A percentile compares a stretch with the other conserved stretches of the same genome.
Evolutionary conservation across 73 alveolate species (phyloP).

Genomic region (Diophrys sp.): DNA sequence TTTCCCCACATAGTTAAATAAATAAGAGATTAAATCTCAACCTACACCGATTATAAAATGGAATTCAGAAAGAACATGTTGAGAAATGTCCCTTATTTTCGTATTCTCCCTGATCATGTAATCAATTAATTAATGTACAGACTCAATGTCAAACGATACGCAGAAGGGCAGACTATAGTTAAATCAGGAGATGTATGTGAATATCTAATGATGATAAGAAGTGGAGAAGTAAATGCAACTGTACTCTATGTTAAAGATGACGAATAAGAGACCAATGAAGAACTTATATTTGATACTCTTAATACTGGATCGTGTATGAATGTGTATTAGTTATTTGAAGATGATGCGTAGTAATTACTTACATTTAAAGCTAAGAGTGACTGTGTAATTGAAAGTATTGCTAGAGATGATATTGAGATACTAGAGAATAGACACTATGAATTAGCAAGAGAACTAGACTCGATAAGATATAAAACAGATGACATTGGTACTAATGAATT

Average conservation of each 20-base stretch:
- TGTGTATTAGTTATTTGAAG: conserved; percentile 45
- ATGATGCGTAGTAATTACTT: conserved; percentile 42
- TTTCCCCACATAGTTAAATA: conserved; percentile 44
- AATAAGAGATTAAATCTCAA: conserved; percentile 22
- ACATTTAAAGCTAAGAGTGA: conserved; percentile 51
- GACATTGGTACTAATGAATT: conserved; percentile 54
- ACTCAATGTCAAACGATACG: conserved; percentile 45
- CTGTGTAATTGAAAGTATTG: conserved; percentile 45
- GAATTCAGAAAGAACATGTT: conserved; percentile 43
- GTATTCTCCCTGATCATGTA: conserved; percentile 31
- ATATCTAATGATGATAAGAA: conserved; percentile 26
- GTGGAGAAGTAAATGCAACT: conserved; percentile 35
- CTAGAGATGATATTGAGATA: conserved; percentile 37
- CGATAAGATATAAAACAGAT: conserved; percentile 32
- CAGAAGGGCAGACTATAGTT: conserved; percentile 30
- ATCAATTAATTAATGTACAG: conserved; percentile 32
- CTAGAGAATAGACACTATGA: conserved; percentile 41
- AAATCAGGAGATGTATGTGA: conserved; percentile 52
- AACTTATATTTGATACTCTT: conserved; percentile 32
- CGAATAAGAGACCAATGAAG: conserved; percentile 3
- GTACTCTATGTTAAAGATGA: conserved; percentile 13
- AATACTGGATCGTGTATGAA: conserved; percentile 57
- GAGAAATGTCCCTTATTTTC: conserved; percentile 35
- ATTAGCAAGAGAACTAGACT: conserved; percentile 42
- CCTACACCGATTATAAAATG: conserved; percentile 50